These are phyloP conservation scores for Dalbergia cochinchinensis DNA, from an alignment of 306 rosid genomes.

Conservation along the genomic window DNA sequence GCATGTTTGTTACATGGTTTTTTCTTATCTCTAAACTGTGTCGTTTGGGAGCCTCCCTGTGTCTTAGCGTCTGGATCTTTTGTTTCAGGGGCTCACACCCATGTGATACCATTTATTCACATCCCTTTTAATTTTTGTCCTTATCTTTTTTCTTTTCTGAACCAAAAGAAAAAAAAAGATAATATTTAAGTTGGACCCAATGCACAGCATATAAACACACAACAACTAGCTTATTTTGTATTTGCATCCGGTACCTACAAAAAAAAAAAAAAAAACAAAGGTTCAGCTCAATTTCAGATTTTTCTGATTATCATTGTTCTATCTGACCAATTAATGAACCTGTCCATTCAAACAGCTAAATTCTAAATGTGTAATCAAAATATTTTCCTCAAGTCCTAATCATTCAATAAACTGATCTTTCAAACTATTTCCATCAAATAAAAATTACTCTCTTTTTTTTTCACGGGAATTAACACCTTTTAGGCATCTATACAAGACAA, in stretches of 20 bases:
- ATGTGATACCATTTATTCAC: constrained; percentile 18
- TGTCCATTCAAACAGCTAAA: not conserved
- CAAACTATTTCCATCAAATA: not conserved
- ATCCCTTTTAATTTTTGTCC: not conserved
- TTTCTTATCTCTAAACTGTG: not conserved
- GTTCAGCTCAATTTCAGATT: not conserved
- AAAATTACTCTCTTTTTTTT: not conserved
- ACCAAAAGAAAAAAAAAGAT: no score
- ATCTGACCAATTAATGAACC: not conserved
- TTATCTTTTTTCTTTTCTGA: not conserved
- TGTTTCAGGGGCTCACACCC: not conserved
- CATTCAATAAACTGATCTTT: constrained; percentile 1
- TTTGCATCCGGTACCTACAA: not conserved
- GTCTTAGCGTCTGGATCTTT: not conserved
- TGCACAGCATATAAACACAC: not conserved
- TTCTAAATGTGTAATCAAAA: not conserved
- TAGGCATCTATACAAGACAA: not conserved
- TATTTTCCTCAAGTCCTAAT: constrained; percentile 4
- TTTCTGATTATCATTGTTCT: not conserved
- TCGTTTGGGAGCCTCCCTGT: constrained; percentile 11
- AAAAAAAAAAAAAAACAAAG: not conserved
- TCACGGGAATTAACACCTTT: not conserved
- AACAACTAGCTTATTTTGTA: not conserved
- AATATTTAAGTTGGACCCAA: not conserved
- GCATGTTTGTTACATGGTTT: constrained; percentile 21